Evolutionary conservation across 768 basidiomycete species (phyloP), one percentile per base, ranked within the genome.

Genomic region (Hygrophorus russula): DNA sequence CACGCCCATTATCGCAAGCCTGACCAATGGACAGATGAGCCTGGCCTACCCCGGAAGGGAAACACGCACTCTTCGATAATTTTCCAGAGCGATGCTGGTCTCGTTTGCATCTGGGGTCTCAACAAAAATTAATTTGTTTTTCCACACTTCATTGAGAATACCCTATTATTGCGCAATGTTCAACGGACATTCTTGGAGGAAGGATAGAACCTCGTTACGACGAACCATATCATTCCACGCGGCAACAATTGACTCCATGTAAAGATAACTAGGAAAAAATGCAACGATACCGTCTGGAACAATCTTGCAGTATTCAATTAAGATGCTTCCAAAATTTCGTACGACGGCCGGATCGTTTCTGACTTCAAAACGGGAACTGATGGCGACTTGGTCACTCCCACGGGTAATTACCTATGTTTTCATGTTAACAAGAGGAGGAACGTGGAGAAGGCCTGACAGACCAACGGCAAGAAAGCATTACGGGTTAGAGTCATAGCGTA

Each of bases 141-240:
- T 98, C 92, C 96, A 97, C 13, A 97, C 96, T 70, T 99, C 93
- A 56, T 93, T 97, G 49, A 99, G 68, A 51, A 99, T 98, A 32
- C 94, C 94, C 96, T 99, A 55, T 20, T 6, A 36, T 41, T 31
- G 46, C 12, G 13, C 41, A 36, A 48, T 46, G 42, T 4, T 41
- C 35, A 20, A 37, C 11, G 31, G 17, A 18, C 12, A 14, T 15
- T 6, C 13, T 42, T 36, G 17, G 19, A 14, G 36, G 33, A 35
- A 30, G 44, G 24, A 36, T 5, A 7, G 29, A 24, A 7, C 3
- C 24, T 17, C 11, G 24, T 39, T 29, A 15, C 38, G 36, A 65
- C 82, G 41, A 59, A 93, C 96, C 96, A 99, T 99, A 61, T 99
- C 96, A 57, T 98, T 97, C 96, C 96, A 99, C n/a, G 96, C 96